Evolutionary conservation across 106 monocot genomes (phyloP), one percentile per base, ranked within the genome.

Genomic region (Ottelia alismoides): DNA sequence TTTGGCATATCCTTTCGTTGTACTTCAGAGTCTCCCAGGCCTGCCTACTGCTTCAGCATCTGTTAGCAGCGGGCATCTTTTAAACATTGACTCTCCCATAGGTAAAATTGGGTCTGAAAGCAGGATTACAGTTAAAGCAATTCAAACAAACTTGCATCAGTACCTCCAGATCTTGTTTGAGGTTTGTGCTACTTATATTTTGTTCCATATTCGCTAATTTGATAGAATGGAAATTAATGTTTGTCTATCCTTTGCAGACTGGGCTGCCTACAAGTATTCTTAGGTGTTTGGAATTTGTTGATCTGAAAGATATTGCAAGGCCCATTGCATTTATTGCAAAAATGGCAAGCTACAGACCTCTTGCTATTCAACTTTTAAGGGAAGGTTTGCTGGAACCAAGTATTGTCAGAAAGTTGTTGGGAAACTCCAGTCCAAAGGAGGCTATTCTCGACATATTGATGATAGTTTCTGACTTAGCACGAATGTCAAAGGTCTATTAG

Each of bases 381-480:
- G 90, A 85, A 70, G 90, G 90, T 30, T 59, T 98, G 30, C 57
- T 98, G 43, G 70, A 83, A 77, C 74, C 70, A 28, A 65, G 27
- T 46, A 65, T 67, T 51, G 74, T 90, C 25, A 64, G 25, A 52
- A 72, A 50, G 40, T 49, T 98, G 60, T 63, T 98, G 25, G 66
- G 62, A 5, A 52, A 55, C 49, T 70, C 71, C 46, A 55, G 66
- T 11, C 69, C 76, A 30, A 90, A 61, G 47, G 98, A 83, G 19
- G 78, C 72, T 62, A 68, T 85, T 50, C 74, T 98, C 27, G 98
- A 98, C 62, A 74, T 77, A 45, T 74, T 98, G 45, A 98, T 98
- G 98, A 85, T 86, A 64, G 49, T 98, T 70, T 98, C 98, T 75
- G 98, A 98, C 67, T 74, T 98, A 54, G 98, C 98, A 57, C 65